phyloP scores from a whole-genome alignment of 78 protist species.

The Emiliania huxleyi region DNA sequence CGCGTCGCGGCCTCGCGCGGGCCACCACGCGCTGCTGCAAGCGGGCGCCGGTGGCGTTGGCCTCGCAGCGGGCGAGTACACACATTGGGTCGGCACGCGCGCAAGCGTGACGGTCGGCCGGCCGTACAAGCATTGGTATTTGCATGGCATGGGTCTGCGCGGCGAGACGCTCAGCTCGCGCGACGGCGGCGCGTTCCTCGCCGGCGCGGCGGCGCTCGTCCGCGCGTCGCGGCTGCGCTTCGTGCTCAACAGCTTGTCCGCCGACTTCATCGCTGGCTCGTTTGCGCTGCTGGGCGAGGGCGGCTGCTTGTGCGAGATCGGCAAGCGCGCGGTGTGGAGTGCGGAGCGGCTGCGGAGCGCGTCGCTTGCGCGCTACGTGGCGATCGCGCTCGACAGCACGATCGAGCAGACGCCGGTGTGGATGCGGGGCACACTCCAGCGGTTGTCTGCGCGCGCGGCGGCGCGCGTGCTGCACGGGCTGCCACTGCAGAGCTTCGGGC shows the following conservation, averaged over 20 bases:
- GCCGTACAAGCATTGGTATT: not conserved
- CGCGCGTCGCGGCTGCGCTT: not conserved
- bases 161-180: not conserved
- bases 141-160: not conserved
- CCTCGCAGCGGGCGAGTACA: conserved; percentile 2
- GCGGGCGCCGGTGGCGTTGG: conserved; percentile 45
- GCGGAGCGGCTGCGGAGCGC: not conserved
- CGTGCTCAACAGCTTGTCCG: conserved; percentile 29
- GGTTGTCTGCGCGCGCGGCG: not conserved
- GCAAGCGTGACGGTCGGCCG: not conserved
- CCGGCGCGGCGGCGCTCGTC: not conserved
- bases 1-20: not conserved
- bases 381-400: not conserved
- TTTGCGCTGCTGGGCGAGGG: not conserved
- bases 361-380: not conserved
- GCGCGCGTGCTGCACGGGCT: not conserved
- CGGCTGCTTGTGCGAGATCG: conserved; percentile 30
- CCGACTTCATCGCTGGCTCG: not conserved
- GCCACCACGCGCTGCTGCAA: not conserved
- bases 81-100: not conserved
- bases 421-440: not conserved
- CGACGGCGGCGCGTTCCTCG: not conserved
- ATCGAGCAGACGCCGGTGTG: not conserved
- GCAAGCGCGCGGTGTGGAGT: conserved; percentile 34
- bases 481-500: not conserved